phyloP scores from a whole-genome alignment of 331 rosid species.

The Quercus phellos region DNA sequence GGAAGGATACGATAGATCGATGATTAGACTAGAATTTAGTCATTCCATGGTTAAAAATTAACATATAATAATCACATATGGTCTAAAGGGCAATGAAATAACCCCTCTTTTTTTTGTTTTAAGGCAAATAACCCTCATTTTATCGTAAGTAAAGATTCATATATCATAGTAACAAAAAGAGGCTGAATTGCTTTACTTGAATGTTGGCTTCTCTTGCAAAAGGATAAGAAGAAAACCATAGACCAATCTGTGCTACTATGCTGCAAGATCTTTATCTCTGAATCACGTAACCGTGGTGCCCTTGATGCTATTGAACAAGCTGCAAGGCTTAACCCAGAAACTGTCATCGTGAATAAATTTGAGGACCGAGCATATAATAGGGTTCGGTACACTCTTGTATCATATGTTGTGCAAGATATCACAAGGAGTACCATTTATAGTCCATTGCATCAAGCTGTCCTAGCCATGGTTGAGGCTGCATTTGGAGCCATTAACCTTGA shows the following conservation, averaged over 20 bases:
- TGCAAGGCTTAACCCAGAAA: conserved; percentile 45
- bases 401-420: conserved; percentile 57
- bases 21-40: no score
- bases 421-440: conserved; percentile 59
- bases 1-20: no score
- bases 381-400: conserved; percentile 54
- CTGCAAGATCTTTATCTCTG: conserved; percentile 67
- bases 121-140: neutral
- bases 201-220: neutral
- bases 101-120: no score
- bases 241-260: conserved; percentile 61
- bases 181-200: no score
- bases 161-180: neutral
- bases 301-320: conserved; percentile 65
- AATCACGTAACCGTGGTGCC: conserved; percentile 44
- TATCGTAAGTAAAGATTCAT: neutral
- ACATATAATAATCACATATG: neutral
- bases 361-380: conserved; percentile 64
- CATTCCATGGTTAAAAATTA: no score
- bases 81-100: neutral
- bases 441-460: conserved; percentile 62
- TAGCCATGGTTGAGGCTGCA: conserved; percentile 73
- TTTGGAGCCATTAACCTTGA: conserved; percentile 54
- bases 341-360: conserved; percentile 54
- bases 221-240: conserved; percentile 54